Base-by-base conservation (phyloP, 2,329 filamentous ascomycete species). In the Pseudocercospora macadamiae region DNA sequence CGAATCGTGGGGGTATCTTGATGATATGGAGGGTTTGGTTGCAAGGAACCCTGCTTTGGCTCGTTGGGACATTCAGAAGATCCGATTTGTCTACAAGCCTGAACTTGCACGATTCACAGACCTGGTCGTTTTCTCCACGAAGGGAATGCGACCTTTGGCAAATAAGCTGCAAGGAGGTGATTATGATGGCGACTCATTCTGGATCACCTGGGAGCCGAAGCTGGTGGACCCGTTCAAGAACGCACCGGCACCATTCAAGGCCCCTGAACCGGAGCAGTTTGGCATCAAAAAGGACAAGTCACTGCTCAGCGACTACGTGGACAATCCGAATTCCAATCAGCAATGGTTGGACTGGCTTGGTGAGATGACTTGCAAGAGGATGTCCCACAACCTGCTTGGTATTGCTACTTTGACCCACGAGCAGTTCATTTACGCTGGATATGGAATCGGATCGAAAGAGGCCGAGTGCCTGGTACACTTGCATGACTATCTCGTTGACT, bases 171-270 rank as follows among this genome's bases (percentile, higher is more conserved):
- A 89, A 1, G 90, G 90, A 0, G 90, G 90, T 0, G 90, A 93
- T 67, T 93, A 92, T 62, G 90, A 93, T 64, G 90, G 90, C 0
- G 90, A 95, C 62, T 82, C 77, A 10, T 81, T 89, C 3, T 93
- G 89, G 89, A 75, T 91, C 0, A 91, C 88, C 67, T 93, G 88
- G 88, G 89, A 93, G 25, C 76, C 79, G 0, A 73, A 76, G 0
- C 80, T 95, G 2, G 88, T 90, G 0, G 66, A 77, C 4, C 85
- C 85, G n/a, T 93, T 93, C 64, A 64, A 68, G 3, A 91, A 89
- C 58, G 83, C 85, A 0, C 76, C 80, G 55, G 71, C 74, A 75
- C 0, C 79, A 84, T 53, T 71, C 87, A 0, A 75, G 82, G 5
- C 57, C 3, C 64, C 63, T 16, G 28, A 25, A 3, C 45, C 47